Conservation (phyloP, 2,329 filamentous ascomycete species). For the Hypoxylon sp. region DNA sequence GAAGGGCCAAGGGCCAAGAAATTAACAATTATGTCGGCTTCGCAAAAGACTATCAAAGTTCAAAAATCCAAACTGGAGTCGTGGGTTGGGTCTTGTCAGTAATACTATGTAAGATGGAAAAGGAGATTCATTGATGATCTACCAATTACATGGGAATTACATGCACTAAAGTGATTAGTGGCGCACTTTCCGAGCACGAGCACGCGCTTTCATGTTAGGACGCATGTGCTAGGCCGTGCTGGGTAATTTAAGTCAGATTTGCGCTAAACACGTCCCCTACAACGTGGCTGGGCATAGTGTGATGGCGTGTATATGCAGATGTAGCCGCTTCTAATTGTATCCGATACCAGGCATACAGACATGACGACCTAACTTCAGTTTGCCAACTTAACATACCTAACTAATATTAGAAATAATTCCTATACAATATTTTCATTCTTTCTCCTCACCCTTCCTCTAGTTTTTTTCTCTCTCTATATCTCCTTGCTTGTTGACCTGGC, state of each 20-base stretch:
- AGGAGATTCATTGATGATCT: conserved; percentile 34
- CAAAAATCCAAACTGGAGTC: conserved; percentile 24
- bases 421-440: background rate
- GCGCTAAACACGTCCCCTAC: background rate
- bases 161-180: conserved; percentile 28
- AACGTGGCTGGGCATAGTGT: conserved; percentile 22
- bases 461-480: background rate
- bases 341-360: conserved; percentile 2
- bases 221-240: conserved; percentile 24
- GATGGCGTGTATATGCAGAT: conserved; percentile 4
- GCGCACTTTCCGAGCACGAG: conserved; percentile 25
- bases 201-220: conserved; percentile 25
- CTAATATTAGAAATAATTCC: background rate
- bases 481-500: background rate
- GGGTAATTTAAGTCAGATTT: conserved; percentile 28
- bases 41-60: conserved; percentile 11
- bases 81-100: conserved; percentile 16
- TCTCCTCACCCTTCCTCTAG: background rate
- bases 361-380: conserved; percentile 5
- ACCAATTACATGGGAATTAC: conserved; percentile 16
- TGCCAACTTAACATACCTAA: background rate
- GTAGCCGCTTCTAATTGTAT: conserved; percentile 6
- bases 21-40: conserved; percentile 4
- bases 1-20: conserved; percentile 16
- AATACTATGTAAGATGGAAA: conserved; percentile 34